phyloP scores from a whole-genome alignment of 352 stramenopile genomes.

The Chrysophaeum taylorii region DNA sequence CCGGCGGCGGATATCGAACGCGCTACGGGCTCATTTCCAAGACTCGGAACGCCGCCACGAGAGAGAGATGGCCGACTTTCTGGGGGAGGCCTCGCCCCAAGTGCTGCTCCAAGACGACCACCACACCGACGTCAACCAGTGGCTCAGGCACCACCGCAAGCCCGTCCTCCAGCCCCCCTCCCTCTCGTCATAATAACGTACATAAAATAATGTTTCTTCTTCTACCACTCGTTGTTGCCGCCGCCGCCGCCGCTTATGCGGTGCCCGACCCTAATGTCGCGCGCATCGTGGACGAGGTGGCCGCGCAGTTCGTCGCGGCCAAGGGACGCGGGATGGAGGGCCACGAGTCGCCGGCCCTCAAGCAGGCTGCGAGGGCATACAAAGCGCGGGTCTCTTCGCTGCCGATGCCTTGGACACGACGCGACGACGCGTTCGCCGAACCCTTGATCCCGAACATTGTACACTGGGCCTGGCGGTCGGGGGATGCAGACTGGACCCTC shows the following conservation, averaged over 20 bases:
- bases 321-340: neutral
- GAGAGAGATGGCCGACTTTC: too few relatives aligned
- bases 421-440: neutral
- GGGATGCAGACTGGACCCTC: conserved; percentile 3
- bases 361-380: neutral
- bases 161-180: too few relatives aligned
- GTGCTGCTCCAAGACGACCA: too few relatives aligned
- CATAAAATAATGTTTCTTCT: too few relatives aligned
- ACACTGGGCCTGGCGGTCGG: conserved; percentile 5
- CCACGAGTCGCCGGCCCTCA: neutral
- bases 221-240: neutral
- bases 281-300: neutral
- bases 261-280: neutral
- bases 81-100: too few relatives aligned
- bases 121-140: too few relatives aligned
- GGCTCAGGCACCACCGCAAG: too few relatives aligned
- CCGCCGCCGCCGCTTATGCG: neutral
- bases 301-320: neutral
- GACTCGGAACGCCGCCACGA: too few relatives aligned
- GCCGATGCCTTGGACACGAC: neutral
- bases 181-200: too few relatives aligned
- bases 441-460: neutral
- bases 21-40: too few relatives aligned
- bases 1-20: too few relatives aligned
- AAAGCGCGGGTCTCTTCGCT: neutral